These are phyloP conservation scores for Starmera stellimalicola DNA, from an alignment of 1,139 yeast genomes.

Conservation along the genomic window DNA sequence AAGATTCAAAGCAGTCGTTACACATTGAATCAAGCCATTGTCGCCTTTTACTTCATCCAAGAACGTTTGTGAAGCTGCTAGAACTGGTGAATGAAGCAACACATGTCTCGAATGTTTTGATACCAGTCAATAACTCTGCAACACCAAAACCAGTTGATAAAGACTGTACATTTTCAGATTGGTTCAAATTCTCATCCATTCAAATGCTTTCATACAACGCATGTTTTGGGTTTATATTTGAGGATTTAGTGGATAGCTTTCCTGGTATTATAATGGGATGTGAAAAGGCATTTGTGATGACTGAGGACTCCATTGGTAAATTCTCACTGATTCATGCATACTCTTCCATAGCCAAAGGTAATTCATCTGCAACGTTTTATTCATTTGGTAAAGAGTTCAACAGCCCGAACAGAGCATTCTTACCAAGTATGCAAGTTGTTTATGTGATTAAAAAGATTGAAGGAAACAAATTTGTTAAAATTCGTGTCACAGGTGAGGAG, in stretches of 20 bases:
- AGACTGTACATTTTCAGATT: slow-evolving; percentile 2
- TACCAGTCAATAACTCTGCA: neutral
- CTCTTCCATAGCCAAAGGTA: slow-evolving; percentile 57
- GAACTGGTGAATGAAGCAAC: slow-evolving; percentile 18
- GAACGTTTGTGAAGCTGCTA: slow-evolving; percentile 33
- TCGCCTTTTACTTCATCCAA: slow-evolving; percentile 48
- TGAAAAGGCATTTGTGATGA: slow-evolving; percentile 54
- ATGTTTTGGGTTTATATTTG: slow-evolving; percentile 72
- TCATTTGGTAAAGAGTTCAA: slow-evolving; percentile 37
- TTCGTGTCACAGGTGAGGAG: slow-evolving; percentile 52
- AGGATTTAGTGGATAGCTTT: slow-evolving; percentile 22
- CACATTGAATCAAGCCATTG: slow-evolving; percentile 52
- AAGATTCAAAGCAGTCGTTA: slow-evolving; percentile 32
- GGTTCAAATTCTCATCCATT: slow-evolving; percentile 33
- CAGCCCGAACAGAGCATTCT: slow-evolving; percentile 49
- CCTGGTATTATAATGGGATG: slow-evolving; percentile 74
- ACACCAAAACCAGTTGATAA: neutral
- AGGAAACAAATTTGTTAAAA: slow-evolving; percentile 29
- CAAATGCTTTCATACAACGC: slow-evolving; percentile 57
- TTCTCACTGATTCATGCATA: slow-evolving; percentile 57
- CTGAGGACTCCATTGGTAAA: slow-evolving; percentile 55
- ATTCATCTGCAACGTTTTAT: slow-evolving; percentile 40
- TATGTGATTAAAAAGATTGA: slow-evolving; percentile 34
- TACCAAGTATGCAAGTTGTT: slow-evolving; percentile 56
- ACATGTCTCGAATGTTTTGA: slow-evolving; percentile 2